phyloP scores from a whole-genome alignment of 768 basidiomycete genomes.

The Pholiota molesta region DNA sequence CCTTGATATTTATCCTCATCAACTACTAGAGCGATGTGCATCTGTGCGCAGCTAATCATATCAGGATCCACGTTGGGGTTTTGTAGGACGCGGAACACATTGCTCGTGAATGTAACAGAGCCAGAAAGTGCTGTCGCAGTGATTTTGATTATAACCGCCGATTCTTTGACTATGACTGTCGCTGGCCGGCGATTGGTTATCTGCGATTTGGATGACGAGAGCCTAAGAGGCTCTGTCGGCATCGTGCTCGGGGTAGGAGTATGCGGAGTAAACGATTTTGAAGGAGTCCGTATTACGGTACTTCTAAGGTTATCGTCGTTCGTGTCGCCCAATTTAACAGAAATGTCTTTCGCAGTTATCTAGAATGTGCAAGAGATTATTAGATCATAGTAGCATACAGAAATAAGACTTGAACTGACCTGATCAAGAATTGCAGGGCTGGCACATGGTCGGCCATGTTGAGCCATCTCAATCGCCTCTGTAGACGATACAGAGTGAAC shows the following conservation, averaged over 20 bases:
- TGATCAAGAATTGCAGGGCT: neutral
- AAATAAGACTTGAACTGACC: neutral
- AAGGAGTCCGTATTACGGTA: neutral
- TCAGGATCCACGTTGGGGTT: slow-evolving; percentile 80
- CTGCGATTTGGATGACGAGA: neutral
- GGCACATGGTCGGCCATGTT: slow-evolving; percentile 80
- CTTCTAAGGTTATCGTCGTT: neutral
- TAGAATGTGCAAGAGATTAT: neutral
- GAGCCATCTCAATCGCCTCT: slow-evolving; percentile 92
- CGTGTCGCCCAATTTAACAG: neutral
- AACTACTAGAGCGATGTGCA: slow-evolving; percentile 93
- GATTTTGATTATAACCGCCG: slow-evolving; percentile 6
- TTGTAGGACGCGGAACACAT: neutral
- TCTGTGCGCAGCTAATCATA: slow-evolving; percentile 90
- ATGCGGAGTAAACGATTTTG: neutral
- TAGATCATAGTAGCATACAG: neutral
- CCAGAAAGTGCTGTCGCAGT: neutral
- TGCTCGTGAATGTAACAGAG: neutral
- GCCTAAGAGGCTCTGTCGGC: neutral
- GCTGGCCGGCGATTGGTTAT: slow-evolving; percentile 8
- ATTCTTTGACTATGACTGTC: slow-evolving; percentile 9
- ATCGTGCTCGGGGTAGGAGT: neutral
- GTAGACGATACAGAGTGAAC: slow-evolving; percentile 88
- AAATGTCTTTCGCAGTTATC: slow-evolving; percentile 2
- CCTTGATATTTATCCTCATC: slow-evolving; percentile 66